Base-by-base conservation (phyloP, 179 eudicot species). In the Beta lomatogona region DNA sequence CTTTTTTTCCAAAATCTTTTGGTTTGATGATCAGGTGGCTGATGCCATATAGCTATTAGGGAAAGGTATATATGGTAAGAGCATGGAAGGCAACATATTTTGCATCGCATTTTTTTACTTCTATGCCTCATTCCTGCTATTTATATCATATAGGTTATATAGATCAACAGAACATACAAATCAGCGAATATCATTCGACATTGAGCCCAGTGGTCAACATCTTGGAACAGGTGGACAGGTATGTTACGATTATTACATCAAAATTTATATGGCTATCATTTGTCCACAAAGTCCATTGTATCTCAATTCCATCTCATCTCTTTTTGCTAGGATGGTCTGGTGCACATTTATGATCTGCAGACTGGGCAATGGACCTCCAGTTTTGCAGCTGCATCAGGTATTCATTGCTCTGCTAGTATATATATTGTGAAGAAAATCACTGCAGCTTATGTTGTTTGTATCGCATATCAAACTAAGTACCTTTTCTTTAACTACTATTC, bases 141-240 rank as follows among this genome's bases (percentile, higher is more conserved):
- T 66, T 15, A 19, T 82, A 45, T 41, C 73, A 50, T 67, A 57
- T 54, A 94, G 98, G 91, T 80, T 97, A 58, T 97, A 94, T 85
- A 87, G 99, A 86, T 93, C 97, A 82, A 81, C 97, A 71, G 97
- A 94, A 82, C 86, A 86, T 77, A 97, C 99, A 75, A 97, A 97
- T 81, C 99, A 97, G 83, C 89, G 98, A 82, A 92, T 97, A 84
- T 85, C 86, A 53, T 97, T 97, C 83, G 99, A 97, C 86, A 88
- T 93, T 77, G 98, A 97, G 83, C 98, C 98, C 77, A 79, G 58
- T 55, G 98, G 99, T 84, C 97, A 83, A 76, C 89, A 97, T 88
- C 97, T 97, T 63, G 99, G 89, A 78, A 92, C 99, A 25, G 99
- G 99, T 82, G 99, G 99, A 78, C 94, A 97, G 97, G 99, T 97